phyloP scores from a whole-genome alignment of 78 protist species.

The Dictyostelium citrinum region DNA sequence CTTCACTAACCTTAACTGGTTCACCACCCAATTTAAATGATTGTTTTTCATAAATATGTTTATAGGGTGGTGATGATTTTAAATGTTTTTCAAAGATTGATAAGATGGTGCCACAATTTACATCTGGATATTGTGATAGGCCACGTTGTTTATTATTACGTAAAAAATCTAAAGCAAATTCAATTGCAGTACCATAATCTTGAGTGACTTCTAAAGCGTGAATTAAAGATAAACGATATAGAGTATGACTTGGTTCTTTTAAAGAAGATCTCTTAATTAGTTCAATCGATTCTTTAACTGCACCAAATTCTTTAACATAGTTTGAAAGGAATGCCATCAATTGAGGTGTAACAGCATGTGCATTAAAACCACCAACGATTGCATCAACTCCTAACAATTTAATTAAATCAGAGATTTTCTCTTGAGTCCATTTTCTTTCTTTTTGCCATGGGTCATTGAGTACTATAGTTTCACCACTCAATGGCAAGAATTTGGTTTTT shows the following conservation, averaged over 20 bases:
- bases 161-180: not conserved
- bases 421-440: constrained; percentile 45
- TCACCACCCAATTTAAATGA: constrained; percentile 22
- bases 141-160: constrained; percentile 17
- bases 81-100: constrained; percentile 1
- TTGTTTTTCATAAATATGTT: not conserved
- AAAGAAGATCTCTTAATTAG: constrained; percentile 33
- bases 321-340: constrained; percentile 61
- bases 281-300: constrained; percentile 19
- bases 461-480: not conserved
- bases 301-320: constrained; percentile 70
- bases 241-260: constrained; percentile 44
- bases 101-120: not conserved
- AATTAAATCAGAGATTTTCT: constrained; percentile 2
- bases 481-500: not conserved
- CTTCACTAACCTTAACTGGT: not conserved
- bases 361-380: not conserved
- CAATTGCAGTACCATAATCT: constrained; percentile 22
- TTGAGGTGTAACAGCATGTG: not conserved
- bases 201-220: constrained; percentile 67
- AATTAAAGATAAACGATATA: constrained; percentile 28
- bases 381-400: not conserved
- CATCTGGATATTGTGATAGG: not conserved
- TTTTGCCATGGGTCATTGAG: constrained; percentile 10
- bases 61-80: not conserved